phyloP scores from a whole-genome alignment of 208 protist genomes.

The Porcisia hertigi region DNA sequence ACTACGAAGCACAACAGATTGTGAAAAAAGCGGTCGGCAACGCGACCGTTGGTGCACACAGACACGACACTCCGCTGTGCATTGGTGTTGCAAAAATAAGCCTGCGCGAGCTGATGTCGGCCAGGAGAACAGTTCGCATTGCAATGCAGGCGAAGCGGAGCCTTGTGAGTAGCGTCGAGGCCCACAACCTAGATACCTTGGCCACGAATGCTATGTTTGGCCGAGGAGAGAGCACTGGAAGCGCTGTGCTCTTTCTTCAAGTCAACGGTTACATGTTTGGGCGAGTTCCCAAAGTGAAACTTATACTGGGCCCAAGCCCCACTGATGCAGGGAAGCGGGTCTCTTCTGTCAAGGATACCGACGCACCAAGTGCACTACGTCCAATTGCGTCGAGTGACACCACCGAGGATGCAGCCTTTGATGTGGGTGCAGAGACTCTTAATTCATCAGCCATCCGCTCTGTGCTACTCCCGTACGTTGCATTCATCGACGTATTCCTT shows the following conservation, averaged over 20 bases:
- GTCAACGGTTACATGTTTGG: constrained; percentile 67
- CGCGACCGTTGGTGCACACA: constrained; percentile 22
- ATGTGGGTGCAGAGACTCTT: constrained; percentile 25
- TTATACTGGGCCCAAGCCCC: constrained; percentile 32
- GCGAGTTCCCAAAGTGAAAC: constrained; percentile 37
- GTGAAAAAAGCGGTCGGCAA: constrained; percentile 9
- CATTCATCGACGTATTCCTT: constrained; percentile 59
- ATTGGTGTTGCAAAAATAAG: constrained; percentile 84
- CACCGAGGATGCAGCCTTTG: background rate
- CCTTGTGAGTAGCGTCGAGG: constrained; percentile 58
- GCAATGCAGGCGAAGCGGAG: constrained; percentile 73
- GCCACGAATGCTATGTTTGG: constrained; percentile 79
- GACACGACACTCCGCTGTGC: constrained; percentile 58
- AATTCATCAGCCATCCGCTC: constrained; percentile 63
- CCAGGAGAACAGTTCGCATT: constrained; percentile 62
- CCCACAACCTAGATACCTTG: constrained; percentile 65
- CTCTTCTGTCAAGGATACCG: constrained; percentile 8
- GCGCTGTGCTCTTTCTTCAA: constrained; percentile 74
- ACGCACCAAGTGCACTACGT: constrained; percentile 2
- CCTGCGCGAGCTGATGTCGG: constrained; percentile 63
- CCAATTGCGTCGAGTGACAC: constrained; percentile 4
- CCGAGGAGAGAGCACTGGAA: constrained; percentile 61
- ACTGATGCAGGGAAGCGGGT: background rate
- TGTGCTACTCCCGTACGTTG: constrained; percentile 79
- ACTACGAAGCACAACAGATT: constrained; percentile 29